These are phyloP conservation scores for Diphasiastrum complanatum DNA, from an alignment of 83 land plant genomes.

Conservation along the genomic window DNA sequence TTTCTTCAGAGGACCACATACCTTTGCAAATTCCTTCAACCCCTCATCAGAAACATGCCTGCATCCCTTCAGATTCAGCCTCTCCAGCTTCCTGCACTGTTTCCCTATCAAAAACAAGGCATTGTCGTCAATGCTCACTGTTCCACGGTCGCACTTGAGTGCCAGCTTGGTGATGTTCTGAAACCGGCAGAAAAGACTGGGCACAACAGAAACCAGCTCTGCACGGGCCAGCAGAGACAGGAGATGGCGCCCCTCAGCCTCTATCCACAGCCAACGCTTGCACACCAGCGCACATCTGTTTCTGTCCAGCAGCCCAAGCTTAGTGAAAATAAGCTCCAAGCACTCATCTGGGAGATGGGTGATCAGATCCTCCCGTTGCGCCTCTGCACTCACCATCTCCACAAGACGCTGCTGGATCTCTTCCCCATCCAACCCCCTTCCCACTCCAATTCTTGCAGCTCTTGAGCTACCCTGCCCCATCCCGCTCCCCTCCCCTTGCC, in stretches of 20 bases:
- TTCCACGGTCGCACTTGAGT: constrained; percentile 43
- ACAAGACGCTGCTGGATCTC: not conserved
- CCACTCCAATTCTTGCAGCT: no score
- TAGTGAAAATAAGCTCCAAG: constrained; percentile 44
- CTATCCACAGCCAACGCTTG: constrained; percentile 54
- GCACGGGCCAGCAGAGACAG: constrained; percentile 42
- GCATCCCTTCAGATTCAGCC: constrained; percentile 26
- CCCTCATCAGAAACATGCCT: constrained; percentile 21
- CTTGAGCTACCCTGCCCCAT: not conserved
- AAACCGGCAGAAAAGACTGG: constrained; percentile 44
- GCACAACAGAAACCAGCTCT: constrained; percentile 25
- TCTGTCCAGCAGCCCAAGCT: constrained; percentile 48
- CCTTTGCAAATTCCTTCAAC: constrained; percentile 10
- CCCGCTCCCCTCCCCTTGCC: not conserved
- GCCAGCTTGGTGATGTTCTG: constrained; percentile 47
- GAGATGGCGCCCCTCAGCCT: constrained; percentile 46
- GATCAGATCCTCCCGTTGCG: constrained; percentile 24
- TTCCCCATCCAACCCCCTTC: not conserved
- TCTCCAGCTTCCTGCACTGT: constrained; percentile 12
- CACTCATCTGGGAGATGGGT: constrained; percentile 50
- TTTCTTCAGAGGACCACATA: constrained; percentile 5
- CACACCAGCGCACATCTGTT: constrained; percentile 59
- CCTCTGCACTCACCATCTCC: not conserved
- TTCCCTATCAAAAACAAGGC: constrained; percentile 15
- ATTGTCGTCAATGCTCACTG: constrained; percentile 13